Conservation (phyloP, 1,139 yeast genomes). For the Nakaseomyces nivariensis region DNA sequence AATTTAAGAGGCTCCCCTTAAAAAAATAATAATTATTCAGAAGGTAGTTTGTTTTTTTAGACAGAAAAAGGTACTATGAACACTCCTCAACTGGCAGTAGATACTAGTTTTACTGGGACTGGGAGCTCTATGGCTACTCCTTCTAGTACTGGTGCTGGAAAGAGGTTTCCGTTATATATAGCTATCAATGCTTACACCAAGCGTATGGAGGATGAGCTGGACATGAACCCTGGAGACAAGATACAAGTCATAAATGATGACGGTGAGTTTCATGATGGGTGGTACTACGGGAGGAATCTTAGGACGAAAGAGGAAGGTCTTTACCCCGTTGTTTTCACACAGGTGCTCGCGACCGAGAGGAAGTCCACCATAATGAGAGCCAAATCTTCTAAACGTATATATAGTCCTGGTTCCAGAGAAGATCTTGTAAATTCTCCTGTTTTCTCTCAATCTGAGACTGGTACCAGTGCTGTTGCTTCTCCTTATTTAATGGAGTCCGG, state of each 20-base stretch:
- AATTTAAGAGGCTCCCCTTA: too few species aligned
- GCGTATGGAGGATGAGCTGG: slow-evolving; percentile 81
- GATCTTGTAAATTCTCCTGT: slow-evolving; percentile 6
- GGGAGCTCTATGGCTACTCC: slow-evolving; percentile 4
- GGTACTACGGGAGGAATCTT: slow-evolving; percentile 86
- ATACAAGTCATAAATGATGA: slow-evolving; percentile 92
- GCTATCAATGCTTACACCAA: slow-evolving; percentile 86
- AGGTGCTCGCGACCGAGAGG: slow-evolving; percentile 32
- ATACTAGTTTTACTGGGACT: slow-evolving; percentile 7
- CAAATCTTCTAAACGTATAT: slow-evolving; percentile 15
- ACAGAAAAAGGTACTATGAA: not conserved
- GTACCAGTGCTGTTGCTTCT: slow-evolving; percentile 14
- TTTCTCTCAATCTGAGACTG: slow-evolving; percentile 8
- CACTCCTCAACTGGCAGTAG: slow-evolving; percentile 4
- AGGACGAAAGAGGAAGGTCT: slow-evolving; percentile 69
- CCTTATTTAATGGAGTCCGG: slow-evolving; percentile 22
- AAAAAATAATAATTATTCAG: too few species aligned
- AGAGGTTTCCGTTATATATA: slow-evolving; percentile 26
- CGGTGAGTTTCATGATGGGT: slow-evolving; percentile 91
- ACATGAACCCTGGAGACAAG: slow-evolving; percentile 72
- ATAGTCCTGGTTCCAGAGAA: slow-evolving; percentile 9
- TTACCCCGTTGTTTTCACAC: slow-evolving; percentile 82
- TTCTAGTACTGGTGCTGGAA: slow-evolving; percentile 3
- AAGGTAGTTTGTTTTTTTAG: not conserved
- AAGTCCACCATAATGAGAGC: slow-evolving; percentile 47